phyloP scores from a whole-genome alignment of 495 filamentous ascomycete species.

The Penicillium longicatenatum region DNA sequence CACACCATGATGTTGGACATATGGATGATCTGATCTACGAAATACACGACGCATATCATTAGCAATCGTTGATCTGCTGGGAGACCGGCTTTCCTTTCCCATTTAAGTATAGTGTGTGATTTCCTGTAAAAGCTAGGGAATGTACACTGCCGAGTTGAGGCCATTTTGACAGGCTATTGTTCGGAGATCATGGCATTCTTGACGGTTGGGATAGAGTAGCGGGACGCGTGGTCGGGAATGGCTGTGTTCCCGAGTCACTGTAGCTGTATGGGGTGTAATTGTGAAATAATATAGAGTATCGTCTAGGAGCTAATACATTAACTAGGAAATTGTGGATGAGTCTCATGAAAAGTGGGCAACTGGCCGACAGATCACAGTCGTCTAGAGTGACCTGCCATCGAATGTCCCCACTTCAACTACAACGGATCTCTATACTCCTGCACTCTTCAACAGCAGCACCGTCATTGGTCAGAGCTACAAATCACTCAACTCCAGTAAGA shows the following conservation, averaged over 20 bases:
- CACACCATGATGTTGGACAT: not conserved
- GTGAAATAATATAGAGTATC: not conserved
- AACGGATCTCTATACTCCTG: conserved; percentile 1
- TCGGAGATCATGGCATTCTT: conserved; percentile 20
- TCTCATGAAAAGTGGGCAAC: too few species aligned
- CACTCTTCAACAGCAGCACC: not conserved
- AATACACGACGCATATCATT: not conserved
- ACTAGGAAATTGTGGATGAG: too few species aligned
- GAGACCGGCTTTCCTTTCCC: not conserved
- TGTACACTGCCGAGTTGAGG: not conserved
- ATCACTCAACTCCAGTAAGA: not conserved
- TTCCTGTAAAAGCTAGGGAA: not conserved
- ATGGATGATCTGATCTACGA: not conserved
- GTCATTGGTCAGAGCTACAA: not conserved
- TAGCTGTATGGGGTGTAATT: not conserved
- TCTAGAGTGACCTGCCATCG: too few species aligned
- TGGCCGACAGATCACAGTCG: too few species aligned
- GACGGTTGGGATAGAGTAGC: not conserved
- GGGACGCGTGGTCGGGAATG: conserved; percentile 38
- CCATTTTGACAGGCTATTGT: conserved; percentile 1
- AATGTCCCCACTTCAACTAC: not conserved
- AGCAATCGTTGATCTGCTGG: not conserved
- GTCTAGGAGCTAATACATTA: too few species aligned
- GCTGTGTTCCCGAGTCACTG: not conserved
- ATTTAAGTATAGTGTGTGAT: not conserved